These are phyloP conservation scores for Verticillium longisporum DNA, from an alignment of 2,329 filamentous ascomycete genomes.

Conservation along the genomic window DNA sequence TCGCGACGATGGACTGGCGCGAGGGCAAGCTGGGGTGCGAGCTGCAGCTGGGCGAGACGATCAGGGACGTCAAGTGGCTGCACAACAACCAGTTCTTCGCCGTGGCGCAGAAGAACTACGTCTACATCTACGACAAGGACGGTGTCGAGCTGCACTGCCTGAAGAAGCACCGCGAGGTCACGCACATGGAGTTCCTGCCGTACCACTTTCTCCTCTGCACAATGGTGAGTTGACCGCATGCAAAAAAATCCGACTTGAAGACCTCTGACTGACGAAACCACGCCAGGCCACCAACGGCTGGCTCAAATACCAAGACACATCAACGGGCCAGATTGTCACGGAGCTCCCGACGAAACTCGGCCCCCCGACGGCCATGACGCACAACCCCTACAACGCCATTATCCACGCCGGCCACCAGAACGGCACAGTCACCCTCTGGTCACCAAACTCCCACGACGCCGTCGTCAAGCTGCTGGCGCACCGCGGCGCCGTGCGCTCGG, in stretches of 20 bases:
- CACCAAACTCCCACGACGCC: constrained; percentile 79
- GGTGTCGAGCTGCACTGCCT: constrained; percentile 91
- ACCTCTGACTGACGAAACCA: constrained; percentile 13
- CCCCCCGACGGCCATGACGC: constrained; percentile 72
- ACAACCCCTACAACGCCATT: constrained; percentile 90
- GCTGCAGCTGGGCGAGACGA: constrained; percentile 81
- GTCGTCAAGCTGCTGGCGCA: constrained; percentile 90
- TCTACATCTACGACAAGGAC: constrained; percentile 90
- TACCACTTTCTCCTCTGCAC: constrained; percentile 94
- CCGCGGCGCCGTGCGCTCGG: constrained; percentile 75
- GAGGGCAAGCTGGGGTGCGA: constrained; percentile 88
- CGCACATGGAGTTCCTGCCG: constrained; percentile 89
- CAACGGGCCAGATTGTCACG: constrained; percentile 80
- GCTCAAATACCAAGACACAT: constrained; percentile 91
- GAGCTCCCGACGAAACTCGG: constrained; percentile 83
- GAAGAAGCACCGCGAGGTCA: constrained; percentile 83
- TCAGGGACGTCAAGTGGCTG: constrained; percentile 84
- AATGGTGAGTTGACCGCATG: constrained; percentile 47
- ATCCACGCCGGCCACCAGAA: constrained; percentile 92
- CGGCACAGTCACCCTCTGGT: constrained; percentile 91
- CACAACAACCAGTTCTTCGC: constrained; percentile 95
- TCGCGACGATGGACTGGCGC: constrained; percentile 95
- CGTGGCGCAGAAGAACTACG: constrained; percentile 91
- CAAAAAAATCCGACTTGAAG: not conserved
- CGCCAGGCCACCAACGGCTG: constrained; percentile 67